Percentiles rank a stretch among this genome's conserved stretches.
phyloP scores from a whole-genome alignment of 2,329 filamentous ascomycete genomes.

The Aspergillus sp. region DNA sequence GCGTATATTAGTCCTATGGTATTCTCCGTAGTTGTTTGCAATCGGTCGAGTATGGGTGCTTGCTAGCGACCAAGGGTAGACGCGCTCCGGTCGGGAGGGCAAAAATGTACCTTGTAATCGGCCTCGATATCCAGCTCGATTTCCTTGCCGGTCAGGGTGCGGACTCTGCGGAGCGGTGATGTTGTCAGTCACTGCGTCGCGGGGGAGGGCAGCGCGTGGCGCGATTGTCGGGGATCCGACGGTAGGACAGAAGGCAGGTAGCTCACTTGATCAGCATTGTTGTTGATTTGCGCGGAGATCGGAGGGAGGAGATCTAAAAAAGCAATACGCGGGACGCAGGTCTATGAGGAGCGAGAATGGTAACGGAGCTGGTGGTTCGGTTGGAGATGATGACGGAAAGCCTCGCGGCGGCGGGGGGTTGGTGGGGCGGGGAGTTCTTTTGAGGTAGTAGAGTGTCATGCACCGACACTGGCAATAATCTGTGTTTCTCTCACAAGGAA shows the following conservation, averaged over 20 bases:
- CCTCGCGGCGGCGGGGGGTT: constrained; percentile 29
- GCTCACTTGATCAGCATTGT: constrained; percentile 54
- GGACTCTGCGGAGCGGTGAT: constrained; percentile 62
- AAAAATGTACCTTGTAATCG: constrained; percentile 72
- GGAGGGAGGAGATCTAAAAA: not conserved
- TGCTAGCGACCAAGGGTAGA: not conserved
- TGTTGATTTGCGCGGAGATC: constrained; percentile 15
- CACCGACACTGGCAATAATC: not conserved
- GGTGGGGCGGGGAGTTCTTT: constrained; percentile 23
- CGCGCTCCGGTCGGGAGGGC: not conserved
- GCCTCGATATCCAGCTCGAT: constrained; percentile 97
- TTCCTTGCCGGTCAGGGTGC: constrained; percentile 96
- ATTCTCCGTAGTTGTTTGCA: not conserved
- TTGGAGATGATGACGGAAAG: constrained; percentile 23
- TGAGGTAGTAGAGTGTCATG: not conserved
- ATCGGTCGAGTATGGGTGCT: not conserved
- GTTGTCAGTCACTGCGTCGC: constrained; percentile 4
- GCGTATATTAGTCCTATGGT: not conserved
- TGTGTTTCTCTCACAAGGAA: too few relatives aligned
- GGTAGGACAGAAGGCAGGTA: not conserved
- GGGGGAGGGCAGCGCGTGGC: not conserved
- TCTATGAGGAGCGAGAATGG: constrained; percentile 10
- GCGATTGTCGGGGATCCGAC: not conserved
- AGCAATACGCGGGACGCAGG: not conserved
- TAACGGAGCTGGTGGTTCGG: constrained; percentile 11